These are phyloP conservation scores for Rugonectria rugulosa DNA, from an alignment of 2,329 filamentous ascomycete genomes.

Conservation along the genomic window DNA sequence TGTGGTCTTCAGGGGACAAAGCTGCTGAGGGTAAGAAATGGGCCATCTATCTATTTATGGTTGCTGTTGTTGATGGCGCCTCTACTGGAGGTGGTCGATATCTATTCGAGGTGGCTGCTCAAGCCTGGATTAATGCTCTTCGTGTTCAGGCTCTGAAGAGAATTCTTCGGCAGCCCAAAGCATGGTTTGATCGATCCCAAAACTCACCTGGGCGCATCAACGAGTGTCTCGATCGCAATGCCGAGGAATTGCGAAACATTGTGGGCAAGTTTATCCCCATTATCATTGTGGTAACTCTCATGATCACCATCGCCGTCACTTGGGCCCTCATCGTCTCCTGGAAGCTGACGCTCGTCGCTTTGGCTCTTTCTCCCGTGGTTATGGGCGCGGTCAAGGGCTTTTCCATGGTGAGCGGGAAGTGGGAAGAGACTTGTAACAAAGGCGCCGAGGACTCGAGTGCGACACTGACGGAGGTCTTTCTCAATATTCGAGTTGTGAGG, in stretches of 20 bases:
- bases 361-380: slow-evolving; percentile 73
- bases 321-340: slow-evolving; percentile 82
- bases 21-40: slow-evolving; percentile 65
- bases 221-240: slow-evolving; percentile 79
- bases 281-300: slow-evolving; percentile 69
- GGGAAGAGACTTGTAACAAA: slow-evolving; percentile 74
- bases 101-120: slow-evolving; percentile 73
- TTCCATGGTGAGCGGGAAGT: slow-evolving; percentile 69
- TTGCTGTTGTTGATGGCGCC: slow-evolving; percentile 72
- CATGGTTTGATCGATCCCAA: slow-evolving; percentile 77
- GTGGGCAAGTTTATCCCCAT: slow-evolving; percentile 80
- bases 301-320: slow-evolving; percentile 71
- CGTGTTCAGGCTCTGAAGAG: slow-evolving; percentile 72
- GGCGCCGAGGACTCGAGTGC: slow-evolving; percentile 66
- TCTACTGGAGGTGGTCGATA: slow-evolving; percentile 73
- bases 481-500: slow-evolving; percentile 80
- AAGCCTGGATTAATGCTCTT: slow-evolving; percentile 78
- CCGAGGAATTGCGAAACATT: slow-evolving; percentile 87
- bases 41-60: slow-evolving; percentile 72
- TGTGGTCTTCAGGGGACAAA: slow-evolving; percentile 64
- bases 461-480: slow-evolving; percentile 74
- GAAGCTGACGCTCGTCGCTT: slow-evolving; percentile 80
- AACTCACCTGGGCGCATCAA: slow-evolving; percentile 71
- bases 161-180: slow-evolving; percentile 77
- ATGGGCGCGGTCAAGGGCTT: slow-evolving; percentile 72